Evolutionary conservation across 2,329 filamentous ascomycete species (phyloP), one percentile per base, ranked within the genome.

Genomic region (Trichoderma sp.): DNA sequence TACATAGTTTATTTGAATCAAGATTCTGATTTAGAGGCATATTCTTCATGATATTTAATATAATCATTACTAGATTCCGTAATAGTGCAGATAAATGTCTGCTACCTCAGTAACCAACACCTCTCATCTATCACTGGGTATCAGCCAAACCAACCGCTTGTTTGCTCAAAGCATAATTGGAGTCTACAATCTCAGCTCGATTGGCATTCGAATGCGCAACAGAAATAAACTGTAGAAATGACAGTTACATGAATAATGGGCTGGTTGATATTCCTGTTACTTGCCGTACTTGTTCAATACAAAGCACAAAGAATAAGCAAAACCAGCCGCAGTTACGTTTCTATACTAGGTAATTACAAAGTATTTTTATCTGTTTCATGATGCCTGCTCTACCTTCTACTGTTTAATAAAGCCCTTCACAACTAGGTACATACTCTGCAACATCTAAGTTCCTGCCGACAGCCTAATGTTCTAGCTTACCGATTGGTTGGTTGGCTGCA

Each of bases 51-150:
- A 7, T 13, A 3, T 53, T 3, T 23, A 1, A 1, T 23, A 11
- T 20, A n/a, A 23, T 20, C 11, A 3, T 0, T 3, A 20, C n/a
- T 8, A 47, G 3, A 4, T 1, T n/a, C 2, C 2, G 0, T 8
- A 26, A 6, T 47, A 20, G 3, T 20, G 1, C 1, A 5, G 17
- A 20, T n/a, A 0, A n/a, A 47, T 11, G 8, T 47, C 17, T 47
- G 43, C 17, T 20, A 20, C 9, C 43, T 11, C 17, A 11, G 43
- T 9, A 20, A 8, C 17, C 8, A 20, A 9, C 9, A 12, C 39
- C 6, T 8, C 15, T n/a, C 7, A n/a, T 47, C 6, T 47, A n/a
- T 20, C 17, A 47, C 39, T 7, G 17, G 39, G 39, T 43, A 43
- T 43, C 9, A n/a, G 39, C 39, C 17, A n/a, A 43, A 43, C 15